A percentile compares a stretch with the other conserved stretches of the same genome.
These are phyloP conservation scores for Fusarium haematococcum DNA, from an alignment of 2,329 filamentous ascomycete species.

Conservation along the genomic window DNA sequence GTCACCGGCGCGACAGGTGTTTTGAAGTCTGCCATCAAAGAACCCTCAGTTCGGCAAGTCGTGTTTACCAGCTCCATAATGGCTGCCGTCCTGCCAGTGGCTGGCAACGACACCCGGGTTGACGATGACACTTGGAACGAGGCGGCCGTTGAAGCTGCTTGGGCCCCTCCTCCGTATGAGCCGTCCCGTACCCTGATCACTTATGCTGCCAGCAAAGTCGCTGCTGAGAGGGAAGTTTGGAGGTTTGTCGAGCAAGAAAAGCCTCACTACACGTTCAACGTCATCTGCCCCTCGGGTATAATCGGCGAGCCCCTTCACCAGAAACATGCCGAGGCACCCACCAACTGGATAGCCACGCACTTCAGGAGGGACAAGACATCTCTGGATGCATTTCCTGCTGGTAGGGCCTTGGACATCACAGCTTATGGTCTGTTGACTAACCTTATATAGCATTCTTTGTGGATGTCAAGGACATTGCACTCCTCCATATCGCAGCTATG, in stretches of 20 bases:
- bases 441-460: constrained; percentile 5
- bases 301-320: constrained; percentile 32
- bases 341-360: background rate
- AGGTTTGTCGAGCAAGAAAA: constrained; percentile 43
- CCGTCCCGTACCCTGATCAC: constrained; percentile 18
- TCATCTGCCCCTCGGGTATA: constrained; percentile 20
- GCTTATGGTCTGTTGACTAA: background rate
- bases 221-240: constrained; percentile 48
- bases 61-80: constrained; percentile 45
- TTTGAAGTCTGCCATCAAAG: constrained; percentile 54
- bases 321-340: constrained; percentile 21
- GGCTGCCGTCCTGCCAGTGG: constrained; percentile 9
- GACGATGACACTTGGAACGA: constrained; percentile 49
- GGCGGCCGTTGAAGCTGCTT: constrained; percentile 44
- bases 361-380: constrained; percentile 4
- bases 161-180: constrained; percentile 44
- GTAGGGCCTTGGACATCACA: background rate
- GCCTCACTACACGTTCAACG: constrained; percentile 42
- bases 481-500: constrained; percentile 9
- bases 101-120: constrained; percentile 18
- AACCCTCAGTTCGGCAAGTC: constrained; percentile 52
- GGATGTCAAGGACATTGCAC: constrained; percentile 20
- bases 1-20: constrained; percentile 52
- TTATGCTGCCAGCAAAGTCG: constrained; percentile 49
- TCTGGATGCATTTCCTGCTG: constrained; percentile 4